These are phyloP conservation scores for Monosporascus sp. DNA, from an alignment of 2,329 filamentous ascomycete genomes.

Conservation along the genomic window DNA sequence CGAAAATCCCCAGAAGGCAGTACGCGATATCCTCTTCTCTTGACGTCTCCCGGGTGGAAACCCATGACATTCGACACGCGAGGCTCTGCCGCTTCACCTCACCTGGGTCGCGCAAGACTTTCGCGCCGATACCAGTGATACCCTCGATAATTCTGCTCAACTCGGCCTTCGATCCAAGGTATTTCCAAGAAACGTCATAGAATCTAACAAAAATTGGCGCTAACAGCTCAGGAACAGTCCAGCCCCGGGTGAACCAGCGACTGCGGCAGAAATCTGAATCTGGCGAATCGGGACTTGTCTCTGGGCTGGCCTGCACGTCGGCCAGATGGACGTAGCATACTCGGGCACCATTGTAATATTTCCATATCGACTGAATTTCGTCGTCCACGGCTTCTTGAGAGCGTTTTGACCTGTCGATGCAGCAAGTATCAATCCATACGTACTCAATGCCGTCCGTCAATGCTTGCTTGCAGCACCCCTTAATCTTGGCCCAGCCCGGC, in stretches of 20 bases:
- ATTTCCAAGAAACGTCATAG: background rate
- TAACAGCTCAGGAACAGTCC: slow-evolving; percentile 1
- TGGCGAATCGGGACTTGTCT: background rate
- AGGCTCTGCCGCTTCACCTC: background rate
- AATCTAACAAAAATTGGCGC: background rate
- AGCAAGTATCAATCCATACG: slow-evolving; percentile 3
- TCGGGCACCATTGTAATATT: background rate
- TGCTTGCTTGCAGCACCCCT: background rate
- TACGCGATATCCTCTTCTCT: background rate
- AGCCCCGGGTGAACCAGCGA: slow-evolving; percentile 1
- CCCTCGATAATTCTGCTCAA: background rate
- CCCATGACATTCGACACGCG: background rate
- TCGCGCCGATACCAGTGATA: background rate
- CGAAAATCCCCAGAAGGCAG: background rate
- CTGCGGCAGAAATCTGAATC: background rate
- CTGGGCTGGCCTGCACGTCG: background rate
- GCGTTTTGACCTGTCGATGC: background rate
- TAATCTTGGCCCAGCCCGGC: slow-evolving; percentile 1
- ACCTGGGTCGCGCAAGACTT: background rate
- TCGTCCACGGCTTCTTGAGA: background rate
- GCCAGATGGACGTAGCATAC: background rate
- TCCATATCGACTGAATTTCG: background rate
- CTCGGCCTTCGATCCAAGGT: background rate
- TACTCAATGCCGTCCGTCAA: background rate
- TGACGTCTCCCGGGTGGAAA: background rate